Conservation (phyloP, 495 filamentous ascomycete species). For the Zalerion maritima region DNA sequence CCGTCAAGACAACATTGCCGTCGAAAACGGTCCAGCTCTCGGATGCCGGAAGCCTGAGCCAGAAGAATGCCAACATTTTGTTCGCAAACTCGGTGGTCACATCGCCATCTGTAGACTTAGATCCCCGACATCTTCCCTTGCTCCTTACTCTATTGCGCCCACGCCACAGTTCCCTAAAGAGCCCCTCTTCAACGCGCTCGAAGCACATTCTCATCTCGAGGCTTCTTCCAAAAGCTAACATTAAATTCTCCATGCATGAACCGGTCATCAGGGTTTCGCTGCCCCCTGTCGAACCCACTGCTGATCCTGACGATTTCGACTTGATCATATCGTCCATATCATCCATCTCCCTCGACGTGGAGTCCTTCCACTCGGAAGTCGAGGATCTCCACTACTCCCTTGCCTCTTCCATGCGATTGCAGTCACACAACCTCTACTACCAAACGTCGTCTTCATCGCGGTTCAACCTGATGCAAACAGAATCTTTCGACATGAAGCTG, state of each 20-base stretch:
- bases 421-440: slow-evolving; percentile 89
- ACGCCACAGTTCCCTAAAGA: slow-evolving; percentile 36
- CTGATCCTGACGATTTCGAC: slow-evolving; percentile 70
- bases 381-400: slow-evolving; percentile 79
- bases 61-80: slow-evolving; percentile 89
- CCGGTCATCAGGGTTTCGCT: slow-evolving; percentile 82
- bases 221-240: slow-evolving; percentile 81
- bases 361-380: slow-evolving; percentile 82
- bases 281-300: slow-evolving; percentile 46
- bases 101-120: slow-evolving; percentile 88
- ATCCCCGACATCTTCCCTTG: slow-evolving; percentile 81
- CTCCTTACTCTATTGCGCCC: slow-evolving; percentile 58
- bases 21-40: slow-evolving; percentile 82
- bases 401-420: slow-evolving; percentile 62
- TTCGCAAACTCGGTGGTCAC: slow-evolving; percentile 94
- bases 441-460: slow-evolving; percentile 68
- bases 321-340: slow-evolving; percentile 89
- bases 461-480: slow-evolving; percentile 73
- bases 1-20: slow-evolving; percentile 83
- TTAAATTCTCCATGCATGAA: slow-evolving; percentile 93
- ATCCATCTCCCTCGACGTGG: slow-evolving; percentile 77
- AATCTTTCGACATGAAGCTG: slow-evolving; percentile 71
- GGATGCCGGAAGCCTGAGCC: slow-evolving; percentile 57
- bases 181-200: slow-evolving; percentile 20
- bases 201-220: slow-evolving; percentile 70